These are phyloP conservation scores for Gardenia jasminoides DNA, from an alignment of 257 asterid genomes.

Conservation along the genomic window DNA sequence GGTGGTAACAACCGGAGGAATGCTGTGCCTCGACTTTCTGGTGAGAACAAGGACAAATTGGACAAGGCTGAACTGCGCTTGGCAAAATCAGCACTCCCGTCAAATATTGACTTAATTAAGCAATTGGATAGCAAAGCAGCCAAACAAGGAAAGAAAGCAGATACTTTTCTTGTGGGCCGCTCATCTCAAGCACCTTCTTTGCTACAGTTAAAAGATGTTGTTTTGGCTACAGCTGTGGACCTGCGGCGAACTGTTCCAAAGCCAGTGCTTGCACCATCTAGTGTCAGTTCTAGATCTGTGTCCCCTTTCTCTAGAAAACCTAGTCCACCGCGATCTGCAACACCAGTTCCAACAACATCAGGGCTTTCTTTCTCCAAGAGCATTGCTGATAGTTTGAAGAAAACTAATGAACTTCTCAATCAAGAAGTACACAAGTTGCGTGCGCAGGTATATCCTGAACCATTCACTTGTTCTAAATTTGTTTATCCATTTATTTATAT, in stretches of 20 bases:
- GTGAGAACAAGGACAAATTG: constrained; percentile 78
- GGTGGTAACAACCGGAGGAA: constrained; percentile 63
- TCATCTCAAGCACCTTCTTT: constrained; percentile 69
- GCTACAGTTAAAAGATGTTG: constrained; percentile 66
- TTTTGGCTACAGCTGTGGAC: constrained; percentile 48
- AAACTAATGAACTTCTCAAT: constrained; percentile 77
- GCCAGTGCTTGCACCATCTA: constrained; percentile 58
- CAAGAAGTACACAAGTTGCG: constrained; percentile 84
- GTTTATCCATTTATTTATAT: neutral
- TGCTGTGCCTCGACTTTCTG: constrained; percentile 72
- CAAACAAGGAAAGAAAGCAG: constrained; percentile 81
- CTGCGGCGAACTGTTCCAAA: constrained; percentile 59
- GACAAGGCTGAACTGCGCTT: constrained; percentile 75
- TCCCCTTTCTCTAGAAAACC: constrained; percentile 89
- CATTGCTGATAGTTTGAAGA: constrained; percentile 76
- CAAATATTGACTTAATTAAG: constrained; percentile 76
- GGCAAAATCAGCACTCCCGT: constrained; percentile 56
- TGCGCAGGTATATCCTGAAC: constrained; percentile 52
- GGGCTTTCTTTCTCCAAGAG: constrained; percentile 85
- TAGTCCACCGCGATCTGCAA: constrained; percentile 90
- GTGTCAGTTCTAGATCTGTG: constrained; percentile 77
- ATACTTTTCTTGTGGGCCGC: constrained; percentile 66
- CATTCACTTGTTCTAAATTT: neutral
- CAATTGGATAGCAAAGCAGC: constrained; percentile 82
- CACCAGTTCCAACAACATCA: constrained; percentile 85